phyloP scores from a whole-genome alignment of 495 filamentous ascomycete species.

The Lasiosphaeris hirsuta region DNA sequence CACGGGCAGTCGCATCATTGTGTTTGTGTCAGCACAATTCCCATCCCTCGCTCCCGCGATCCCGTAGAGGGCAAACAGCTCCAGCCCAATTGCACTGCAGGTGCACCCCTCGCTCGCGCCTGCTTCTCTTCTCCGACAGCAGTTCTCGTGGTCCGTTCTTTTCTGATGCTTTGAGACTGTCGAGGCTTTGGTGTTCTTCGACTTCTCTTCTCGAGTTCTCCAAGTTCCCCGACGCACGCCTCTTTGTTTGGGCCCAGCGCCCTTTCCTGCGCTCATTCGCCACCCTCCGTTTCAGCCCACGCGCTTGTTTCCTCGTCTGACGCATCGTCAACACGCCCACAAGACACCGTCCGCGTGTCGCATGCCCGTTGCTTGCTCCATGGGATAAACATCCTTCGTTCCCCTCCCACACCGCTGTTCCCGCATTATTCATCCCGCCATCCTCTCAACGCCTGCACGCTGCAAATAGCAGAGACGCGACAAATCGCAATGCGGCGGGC shows the following conservation, averaged over 20 bases:
- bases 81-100: neutral
- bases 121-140: neutral
- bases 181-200: no score
- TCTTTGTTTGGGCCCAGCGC: neutral
- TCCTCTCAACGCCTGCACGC: neutral
- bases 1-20: conserved; percentile 21
- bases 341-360: neutral
- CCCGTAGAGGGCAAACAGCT: neutral
- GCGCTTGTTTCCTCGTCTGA: neutral
- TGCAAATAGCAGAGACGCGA: neutral
- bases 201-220: no score
- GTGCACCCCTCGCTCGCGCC: neutral
- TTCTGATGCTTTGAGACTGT: neutral
- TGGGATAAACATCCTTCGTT: neutral
- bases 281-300: neutral
- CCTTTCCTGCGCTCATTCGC: neutral
- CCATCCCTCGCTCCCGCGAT: neutral
- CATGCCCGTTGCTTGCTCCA: neutral
- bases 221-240: no score
- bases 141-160: neutral
- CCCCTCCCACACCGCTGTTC: neutral
- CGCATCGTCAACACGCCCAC: no score
- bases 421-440: neutral
- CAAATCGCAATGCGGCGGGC: conserved; percentile 38
- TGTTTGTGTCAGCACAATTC: conserved; percentile 26